phyloP scores from a whole-genome alignment of 2,329 filamentous ascomycete genomes.

The Botrytis paeoniae region DNA sequence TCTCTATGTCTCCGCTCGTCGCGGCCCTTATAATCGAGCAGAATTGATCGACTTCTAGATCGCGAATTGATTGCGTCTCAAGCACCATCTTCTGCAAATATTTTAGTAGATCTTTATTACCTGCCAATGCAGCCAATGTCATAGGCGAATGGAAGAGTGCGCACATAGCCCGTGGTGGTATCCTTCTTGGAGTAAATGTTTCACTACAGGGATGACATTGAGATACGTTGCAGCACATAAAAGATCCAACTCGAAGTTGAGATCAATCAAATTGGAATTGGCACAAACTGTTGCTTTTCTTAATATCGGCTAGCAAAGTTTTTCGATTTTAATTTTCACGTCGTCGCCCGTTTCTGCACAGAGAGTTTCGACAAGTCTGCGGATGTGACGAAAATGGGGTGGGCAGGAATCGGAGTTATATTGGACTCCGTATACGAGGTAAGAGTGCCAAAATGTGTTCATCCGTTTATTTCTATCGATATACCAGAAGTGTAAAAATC shows the following conservation, averaged over 20 bases:
- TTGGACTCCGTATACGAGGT: background rate
- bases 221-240: background rate
- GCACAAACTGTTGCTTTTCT: fast-evolving
- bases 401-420: background rate
- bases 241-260: background rate
- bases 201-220: background rate
- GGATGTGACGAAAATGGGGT: background rate
- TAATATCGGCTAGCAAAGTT: background rate
- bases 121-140: conserved; percentile 19
- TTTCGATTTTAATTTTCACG: background rate
- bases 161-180: fast-evolving
- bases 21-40: background rate
- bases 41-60: background rate
- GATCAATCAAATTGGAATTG: fast-evolving
- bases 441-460: background rate
- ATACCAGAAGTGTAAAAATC: fast-evolving
- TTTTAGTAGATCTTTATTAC: conserved; percentile 18
- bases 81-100: conserved; percentile 12
- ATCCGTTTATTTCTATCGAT: background rate
- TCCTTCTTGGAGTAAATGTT: background rate
- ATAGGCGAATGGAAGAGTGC: conserved; percentile 14
- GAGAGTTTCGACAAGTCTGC: background rate
- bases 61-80: background rate
- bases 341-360: background rate
- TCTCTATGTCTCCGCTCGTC: conserved; percentile 19